Conservation (phyloP, 129 eudicot species). For the Dittrichia graveolens region DNA sequence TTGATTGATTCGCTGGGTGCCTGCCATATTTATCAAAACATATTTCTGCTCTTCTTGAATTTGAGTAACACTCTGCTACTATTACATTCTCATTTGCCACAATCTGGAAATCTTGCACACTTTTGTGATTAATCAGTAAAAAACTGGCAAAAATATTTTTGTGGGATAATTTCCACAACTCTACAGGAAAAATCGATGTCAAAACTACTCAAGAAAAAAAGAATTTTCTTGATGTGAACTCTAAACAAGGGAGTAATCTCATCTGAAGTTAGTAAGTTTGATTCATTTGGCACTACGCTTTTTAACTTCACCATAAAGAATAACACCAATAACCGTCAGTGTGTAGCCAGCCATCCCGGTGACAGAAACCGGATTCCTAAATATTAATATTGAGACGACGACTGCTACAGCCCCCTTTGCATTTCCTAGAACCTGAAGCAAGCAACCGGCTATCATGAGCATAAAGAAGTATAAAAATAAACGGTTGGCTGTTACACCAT, state of each 20-base stretch:
- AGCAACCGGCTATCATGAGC: not conserved
- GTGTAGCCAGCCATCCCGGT: constrained; percentile 89
- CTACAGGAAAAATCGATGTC: constrained; percentile 42
- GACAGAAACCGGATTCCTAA: constrained; percentile 76
- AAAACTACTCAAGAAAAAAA: constrained; percentile 15
- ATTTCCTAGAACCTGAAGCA: constrained; percentile 75
- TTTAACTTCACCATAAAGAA: constrained; percentile 80
- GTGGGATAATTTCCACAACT: constrained; percentile 39
- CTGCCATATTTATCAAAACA: constrained; percentile 30
- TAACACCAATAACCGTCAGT: constrained; percentile 75
- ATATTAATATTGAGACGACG: constrained; percentile 76
- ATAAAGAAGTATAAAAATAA: not conserved
- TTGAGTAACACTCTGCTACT: not conserved
- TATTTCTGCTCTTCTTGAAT: constrained; percentile 13
- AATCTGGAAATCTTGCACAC: constrained; percentile 24
- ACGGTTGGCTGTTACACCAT: too few relatives aligned
- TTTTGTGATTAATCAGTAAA: constrained; percentile 29
- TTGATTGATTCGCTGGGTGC: constrained; percentile 36
- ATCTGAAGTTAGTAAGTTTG: not conserved
- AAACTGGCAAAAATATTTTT: constrained; percentile 31
- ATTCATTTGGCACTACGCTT: constrained; percentile 56
- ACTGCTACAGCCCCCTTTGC: constrained; percentile 96
- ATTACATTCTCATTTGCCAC: not conserved
- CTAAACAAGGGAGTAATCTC: constrained; percentile 23
- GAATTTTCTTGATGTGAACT: constrained; percentile 22